Evolutionary conservation across 2,329 filamentous ascomycete species (phyloP).

Genomic region (Phialocephala sp.): DNA sequence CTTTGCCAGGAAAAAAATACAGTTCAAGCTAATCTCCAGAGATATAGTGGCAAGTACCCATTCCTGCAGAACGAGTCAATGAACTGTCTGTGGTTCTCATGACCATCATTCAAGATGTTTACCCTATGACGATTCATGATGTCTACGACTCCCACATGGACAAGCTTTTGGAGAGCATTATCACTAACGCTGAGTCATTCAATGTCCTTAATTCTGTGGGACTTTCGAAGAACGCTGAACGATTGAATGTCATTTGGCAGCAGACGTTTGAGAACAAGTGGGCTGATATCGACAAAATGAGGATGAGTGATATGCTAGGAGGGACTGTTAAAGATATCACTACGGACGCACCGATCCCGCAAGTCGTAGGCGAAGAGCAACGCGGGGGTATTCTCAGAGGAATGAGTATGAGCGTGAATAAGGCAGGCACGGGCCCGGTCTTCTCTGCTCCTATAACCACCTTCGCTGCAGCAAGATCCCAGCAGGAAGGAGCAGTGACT

Average conservation of each 20-base stretch:
- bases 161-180: not conserved
- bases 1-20: too few relatives aligned
- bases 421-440: not conserved
- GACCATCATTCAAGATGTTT: not conserved
- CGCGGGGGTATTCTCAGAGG: not conserved
- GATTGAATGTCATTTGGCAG: not conserved
- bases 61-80: not conserved
- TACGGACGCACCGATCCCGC: not conserved
- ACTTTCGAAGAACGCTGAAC: not conserved
- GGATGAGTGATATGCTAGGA: not conserved
- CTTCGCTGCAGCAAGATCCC: not conserved
- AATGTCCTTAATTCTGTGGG: not conserved
- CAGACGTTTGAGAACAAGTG: not conserved
- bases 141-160: not conserved
- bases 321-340: not conserved
- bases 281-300: not conserved
- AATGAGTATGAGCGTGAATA: not conserved
- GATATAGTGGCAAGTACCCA: not conserved
- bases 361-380: not conserved
- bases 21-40: not conserved
- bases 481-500: not conserved
- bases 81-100: not conserved
- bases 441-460: not conserved
- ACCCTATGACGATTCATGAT: not conserved
- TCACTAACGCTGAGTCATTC: not conserved